These are phyloP conservation scores for Colletotrichum endophyticum DNA, from an alignment of 2,329 filamentous ascomycete genomes.

Conservation along the genomic window DNA sequence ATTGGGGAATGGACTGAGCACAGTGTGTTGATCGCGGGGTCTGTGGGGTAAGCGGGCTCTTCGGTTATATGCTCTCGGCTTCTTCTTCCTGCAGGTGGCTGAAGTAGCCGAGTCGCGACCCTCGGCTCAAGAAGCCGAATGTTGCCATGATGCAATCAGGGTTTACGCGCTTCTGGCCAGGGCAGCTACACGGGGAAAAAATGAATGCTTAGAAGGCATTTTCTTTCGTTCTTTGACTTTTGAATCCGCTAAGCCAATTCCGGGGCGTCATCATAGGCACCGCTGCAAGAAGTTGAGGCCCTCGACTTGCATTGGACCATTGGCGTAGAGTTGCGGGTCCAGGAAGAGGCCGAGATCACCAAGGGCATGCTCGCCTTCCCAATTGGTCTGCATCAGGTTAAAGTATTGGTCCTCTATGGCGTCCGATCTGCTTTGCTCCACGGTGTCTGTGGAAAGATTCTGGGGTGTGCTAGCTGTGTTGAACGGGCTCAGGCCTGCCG, in stretches of 20 bases:
- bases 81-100: not conserved
- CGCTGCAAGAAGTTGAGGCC: conserved; percentile 33
- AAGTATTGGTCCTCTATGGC: conserved; percentile 40
- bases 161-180: not conserved
- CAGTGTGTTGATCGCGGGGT: not conserved
- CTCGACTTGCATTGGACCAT: conserved; percentile 31
- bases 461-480: not conserved
- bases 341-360: conserved; percentile 38
- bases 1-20: not conserved
- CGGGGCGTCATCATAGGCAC: conserved; percentile 22
- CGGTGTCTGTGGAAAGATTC: not conserved
- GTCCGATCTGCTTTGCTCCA: conserved; percentile 23
- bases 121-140: conserved; percentile 2
- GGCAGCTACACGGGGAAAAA: not conserved
- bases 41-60: not conserved
- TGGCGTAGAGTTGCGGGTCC: conserved; percentile 27
- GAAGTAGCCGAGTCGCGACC: not conserved
- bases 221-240: not conserved
- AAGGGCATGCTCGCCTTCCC: conserved; percentile 39
- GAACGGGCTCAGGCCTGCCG: not conserved
- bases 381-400: conserved; percentile 34
- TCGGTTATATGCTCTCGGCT: conserved; percentile 11
- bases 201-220: not conserved
- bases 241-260: accelerated
- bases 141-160: not conserved